A percentile compares a stretch with the other conserved stretches of the same genome.
Conservation (phyloP, 371 early-diverging fungal genomes). For the Cokeromyces recurvatus region DNA sequence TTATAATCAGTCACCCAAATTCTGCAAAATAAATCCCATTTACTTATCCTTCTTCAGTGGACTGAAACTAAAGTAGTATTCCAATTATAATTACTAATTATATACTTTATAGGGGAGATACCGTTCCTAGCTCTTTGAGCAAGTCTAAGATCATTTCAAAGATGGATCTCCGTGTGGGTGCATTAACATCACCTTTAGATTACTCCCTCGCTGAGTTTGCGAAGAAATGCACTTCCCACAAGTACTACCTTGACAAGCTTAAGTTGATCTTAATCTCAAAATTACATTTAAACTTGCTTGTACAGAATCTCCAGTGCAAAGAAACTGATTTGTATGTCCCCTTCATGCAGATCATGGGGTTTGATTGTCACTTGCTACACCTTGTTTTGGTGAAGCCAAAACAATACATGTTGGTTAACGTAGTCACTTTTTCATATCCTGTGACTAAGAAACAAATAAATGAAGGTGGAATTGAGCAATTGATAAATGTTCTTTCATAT, state of each 20-base stretch:
- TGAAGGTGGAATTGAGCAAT: conserved; percentile 2
- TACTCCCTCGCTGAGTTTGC: conserved; percentile 9
- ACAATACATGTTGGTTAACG: conserved; percentile 1
- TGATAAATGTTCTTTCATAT: conserved; percentile 3
- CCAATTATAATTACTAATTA: conserved; percentile 7
- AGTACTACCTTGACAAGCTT: conserved; percentile 10
- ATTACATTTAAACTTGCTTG: conserved; percentile 3
- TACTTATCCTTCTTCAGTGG: too few species aligned
- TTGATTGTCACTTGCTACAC: conserved; percentile 4
- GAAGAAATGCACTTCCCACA: conserved; percentile 7
- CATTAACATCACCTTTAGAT: conserved; percentile 7
- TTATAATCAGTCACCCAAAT: conserved; percentile 11
- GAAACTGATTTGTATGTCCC: conserved; percentile 3
- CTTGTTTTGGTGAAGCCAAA: conserved; percentile 4
- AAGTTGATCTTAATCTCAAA: conserved; percentile 11
- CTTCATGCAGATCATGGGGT: conserved; percentile 8
- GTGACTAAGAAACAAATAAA: not conserved
- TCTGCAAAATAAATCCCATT: conserved; percentile 1
- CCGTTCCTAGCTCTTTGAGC: conserved; percentile 9
- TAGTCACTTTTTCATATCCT: not conserved
- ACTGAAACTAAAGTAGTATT: conserved; percentile 7
- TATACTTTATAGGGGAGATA: conserved; percentile 15
- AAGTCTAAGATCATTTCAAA: conserved; percentile 9
- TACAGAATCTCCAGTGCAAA: conserved; percentile 1
- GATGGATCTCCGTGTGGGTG: conserved; percentile 7